Evolutionary conservation across 2,329 filamentous ascomycete species (phyloP).

Genomic region (Dothideomycetes sp.): DNA sequence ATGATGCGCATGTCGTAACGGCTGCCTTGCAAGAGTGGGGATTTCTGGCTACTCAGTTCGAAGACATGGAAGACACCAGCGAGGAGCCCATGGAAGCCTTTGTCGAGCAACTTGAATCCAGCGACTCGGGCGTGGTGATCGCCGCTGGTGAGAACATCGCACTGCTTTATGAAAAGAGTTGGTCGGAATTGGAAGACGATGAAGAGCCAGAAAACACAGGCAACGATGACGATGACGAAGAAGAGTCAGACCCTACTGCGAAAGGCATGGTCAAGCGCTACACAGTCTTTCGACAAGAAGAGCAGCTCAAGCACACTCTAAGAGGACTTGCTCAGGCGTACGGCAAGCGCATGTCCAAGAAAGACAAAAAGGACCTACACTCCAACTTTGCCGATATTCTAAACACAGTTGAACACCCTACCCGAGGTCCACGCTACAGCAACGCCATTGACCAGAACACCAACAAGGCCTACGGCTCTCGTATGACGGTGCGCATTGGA

Average conservation of each 20-base stretch:
- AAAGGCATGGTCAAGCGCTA: constrained; percentile 53
- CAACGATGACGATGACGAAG: constrained; percentile 36
- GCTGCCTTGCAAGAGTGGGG: constrained; percentile 73
- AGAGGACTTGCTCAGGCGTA: constrained; percentile 51
- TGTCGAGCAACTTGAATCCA: constrained; percentile 74
- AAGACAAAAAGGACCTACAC: constrained; percentile 58
- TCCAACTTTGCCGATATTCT: constrained; percentile 57
- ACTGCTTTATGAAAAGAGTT: constrained; percentile 68
- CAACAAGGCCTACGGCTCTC: constrained; percentile 51
- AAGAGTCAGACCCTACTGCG: constrained; percentile 36
- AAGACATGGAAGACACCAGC: constrained; percentile 63
- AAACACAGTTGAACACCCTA: constrained; percentile 57
- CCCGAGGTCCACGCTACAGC: constrained; percentile 56
- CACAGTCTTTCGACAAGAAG: constrained; percentile 55
- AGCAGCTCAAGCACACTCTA: constrained; percentile 51
- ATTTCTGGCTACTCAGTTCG: constrained; percentile 66
- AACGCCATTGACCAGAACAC: constrained; percentile 54
- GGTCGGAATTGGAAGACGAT: constrained; percentile 48
- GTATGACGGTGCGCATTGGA: constrained; percentile 53
- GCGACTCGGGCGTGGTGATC: constrained; percentile 62
- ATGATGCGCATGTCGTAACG: constrained; percentile 61
- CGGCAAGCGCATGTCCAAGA: constrained; percentile 54
- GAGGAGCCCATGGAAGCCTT: constrained; percentile 70
- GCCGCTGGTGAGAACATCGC: constrained; percentile 74
- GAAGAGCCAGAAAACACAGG: constrained; percentile 34